These are phyloP conservation scores for Heterobasidion parviporum DNA, from an alignment of 1,284 basidiomycete species.

Conservation along the genomic window DNA sequence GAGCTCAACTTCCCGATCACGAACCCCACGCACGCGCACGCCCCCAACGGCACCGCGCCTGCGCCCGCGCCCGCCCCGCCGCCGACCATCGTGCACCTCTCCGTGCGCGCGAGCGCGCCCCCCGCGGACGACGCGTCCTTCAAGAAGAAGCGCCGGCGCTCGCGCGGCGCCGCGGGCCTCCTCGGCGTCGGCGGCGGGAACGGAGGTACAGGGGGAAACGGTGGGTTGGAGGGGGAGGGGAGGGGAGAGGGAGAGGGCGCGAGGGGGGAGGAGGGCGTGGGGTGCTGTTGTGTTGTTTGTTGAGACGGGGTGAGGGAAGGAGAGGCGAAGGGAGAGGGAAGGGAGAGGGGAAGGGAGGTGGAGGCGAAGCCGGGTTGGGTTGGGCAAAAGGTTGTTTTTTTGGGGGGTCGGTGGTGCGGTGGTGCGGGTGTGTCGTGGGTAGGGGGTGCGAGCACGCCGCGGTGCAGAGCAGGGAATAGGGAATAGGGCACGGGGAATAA, in stretches of 20 bases:
- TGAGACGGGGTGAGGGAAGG: neutral
- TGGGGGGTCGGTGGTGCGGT: too few relatives aligned
- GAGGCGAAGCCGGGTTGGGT: too few relatives aligned
- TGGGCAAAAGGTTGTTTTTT: too few relatives aligned
- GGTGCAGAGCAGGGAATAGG: too few relatives aligned
- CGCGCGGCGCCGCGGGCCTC: neutral
- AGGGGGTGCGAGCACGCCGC: too few relatives aligned
- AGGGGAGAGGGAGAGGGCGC: neutral
- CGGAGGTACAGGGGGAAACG: neutral
- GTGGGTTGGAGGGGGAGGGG: neutral
- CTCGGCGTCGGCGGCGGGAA: slow-evolving; percentile 9
- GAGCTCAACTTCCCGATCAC: slow-evolving; percentile 43
- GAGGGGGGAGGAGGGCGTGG: neutral
- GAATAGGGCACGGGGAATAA: too few relatives aligned
- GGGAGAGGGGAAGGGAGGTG: too few relatives aligned
- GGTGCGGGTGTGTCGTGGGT: too few relatives aligned
- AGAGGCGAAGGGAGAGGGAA: too few relatives aligned
- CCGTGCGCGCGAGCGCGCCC: slow-evolving; percentile 59
- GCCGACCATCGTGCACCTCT: slow-evolving; percentile 75
- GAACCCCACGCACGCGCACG: slow-evolving; percentile 19
- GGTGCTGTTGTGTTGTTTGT: slow-evolving; percentile 1
- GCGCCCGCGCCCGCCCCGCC: slow-evolving; percentile 17
- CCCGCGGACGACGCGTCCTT: slow-evolving; percentile 37
- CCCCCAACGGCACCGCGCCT: too few relatives aligned
- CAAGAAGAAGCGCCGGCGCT: slow-evolving; percentile 36